phyloP scores from a whole-genome alignment of 164 flowering plant genomes.

The Taxillus chinensis region DNA sequence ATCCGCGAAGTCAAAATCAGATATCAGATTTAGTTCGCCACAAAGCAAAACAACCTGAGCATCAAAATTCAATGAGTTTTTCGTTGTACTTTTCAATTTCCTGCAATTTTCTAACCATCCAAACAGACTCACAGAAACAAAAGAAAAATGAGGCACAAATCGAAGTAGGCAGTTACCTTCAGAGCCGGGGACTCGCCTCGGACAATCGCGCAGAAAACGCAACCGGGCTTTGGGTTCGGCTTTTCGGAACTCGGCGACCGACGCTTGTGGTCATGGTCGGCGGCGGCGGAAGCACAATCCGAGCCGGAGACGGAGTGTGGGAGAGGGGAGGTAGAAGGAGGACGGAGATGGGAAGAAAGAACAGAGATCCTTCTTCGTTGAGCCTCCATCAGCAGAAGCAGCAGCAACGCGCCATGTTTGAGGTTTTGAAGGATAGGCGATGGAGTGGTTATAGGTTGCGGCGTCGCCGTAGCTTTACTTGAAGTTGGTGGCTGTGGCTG shows the following conservation, averaged over 20 bases:
- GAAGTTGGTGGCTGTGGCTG: too few relatives aligned
- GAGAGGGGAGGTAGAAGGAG: not conserved
- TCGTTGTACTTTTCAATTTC: not conserved
- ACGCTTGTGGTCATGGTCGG: not conserved
- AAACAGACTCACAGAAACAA: not conserved
- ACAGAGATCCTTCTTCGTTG: constrained; percentile 9
- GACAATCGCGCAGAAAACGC: constrained; percentile 71
- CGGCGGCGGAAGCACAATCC: constrained; percentile 5
- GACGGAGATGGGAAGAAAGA: constrained; percentile 20
- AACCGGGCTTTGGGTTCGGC: constrained; percentile 14
- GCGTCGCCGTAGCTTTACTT: too few relatives aligned
- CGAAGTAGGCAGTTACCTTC: constrained; percentile 29
- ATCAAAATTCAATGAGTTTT: too few relatives aligned
- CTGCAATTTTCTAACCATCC: constrained; percentile 5
- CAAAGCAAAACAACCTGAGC: too few relatives aligned
- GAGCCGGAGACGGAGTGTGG: constrained; percentile 6
- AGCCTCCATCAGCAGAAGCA: not conserved
- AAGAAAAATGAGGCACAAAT: not conserved
- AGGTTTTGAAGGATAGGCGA: too few relatives aligned
- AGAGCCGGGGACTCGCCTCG: constrained; percentile 63
- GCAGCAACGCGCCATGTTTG: too few relatives aligned
- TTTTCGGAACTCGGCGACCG: not conserved
- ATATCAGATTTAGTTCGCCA: too few relatives aligned
- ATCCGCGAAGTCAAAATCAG: too few relatives aligned
- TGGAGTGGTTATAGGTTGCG: too few relatives aligned